Percentiles rank a stretch among this genome's conserved stretches.
Evolutionary conservation across 306 rosid genomes (phyloP).

Genomic region (apple (Malus domestica)): DNA sequence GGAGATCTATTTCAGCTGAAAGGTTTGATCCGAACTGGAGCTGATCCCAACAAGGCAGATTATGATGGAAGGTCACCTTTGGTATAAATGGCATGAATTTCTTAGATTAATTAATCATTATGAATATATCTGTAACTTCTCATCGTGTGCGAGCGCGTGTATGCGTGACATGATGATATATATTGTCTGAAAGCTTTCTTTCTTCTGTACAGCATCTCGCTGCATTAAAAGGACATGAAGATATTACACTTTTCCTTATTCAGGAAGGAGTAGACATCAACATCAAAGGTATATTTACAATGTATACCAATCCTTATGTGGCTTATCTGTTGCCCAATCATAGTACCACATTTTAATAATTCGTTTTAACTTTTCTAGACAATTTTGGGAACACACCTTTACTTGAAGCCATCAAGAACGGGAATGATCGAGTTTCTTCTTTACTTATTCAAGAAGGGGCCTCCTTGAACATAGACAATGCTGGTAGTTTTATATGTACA

Average conservation of each 20-base stretch:
- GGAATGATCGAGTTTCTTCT: conserved; percentile 66
- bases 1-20: conserved; percentile 80
- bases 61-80: conserved; percentile 97
- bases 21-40: conserved; percentile 83
- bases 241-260: conserved; percentile 57
- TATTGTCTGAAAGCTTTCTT: conserved; percentile 1
- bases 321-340: background rate
- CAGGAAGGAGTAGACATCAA: conserved; percentile 60
- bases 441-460: conserved; percentile 76
- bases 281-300: conserved; percentile 39
- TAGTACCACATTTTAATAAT: background rate
- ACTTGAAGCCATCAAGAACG: conserved; percentile 82
- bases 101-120: conserved; percentile 6
- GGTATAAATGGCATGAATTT: conserved; percentile 38
- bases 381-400: conserved; percentile 81
- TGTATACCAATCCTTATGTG: background rate
- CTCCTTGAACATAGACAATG: conserved; percentile 48
- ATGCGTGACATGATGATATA: background rate
- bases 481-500: conserved; percentile 62
- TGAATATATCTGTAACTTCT: background rate
- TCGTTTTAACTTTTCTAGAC: conserved; percentile 34
- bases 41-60: conserved; percentile 84
- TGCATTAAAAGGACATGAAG: conserved; percentile 82
- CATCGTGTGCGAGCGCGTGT: background rate
- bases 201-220: conserved; percentile 71